Base-by-base conservation (phyloP, 2,329 filamentous ascomycete species). In the Colletotrichum gigasporum region DNA sequence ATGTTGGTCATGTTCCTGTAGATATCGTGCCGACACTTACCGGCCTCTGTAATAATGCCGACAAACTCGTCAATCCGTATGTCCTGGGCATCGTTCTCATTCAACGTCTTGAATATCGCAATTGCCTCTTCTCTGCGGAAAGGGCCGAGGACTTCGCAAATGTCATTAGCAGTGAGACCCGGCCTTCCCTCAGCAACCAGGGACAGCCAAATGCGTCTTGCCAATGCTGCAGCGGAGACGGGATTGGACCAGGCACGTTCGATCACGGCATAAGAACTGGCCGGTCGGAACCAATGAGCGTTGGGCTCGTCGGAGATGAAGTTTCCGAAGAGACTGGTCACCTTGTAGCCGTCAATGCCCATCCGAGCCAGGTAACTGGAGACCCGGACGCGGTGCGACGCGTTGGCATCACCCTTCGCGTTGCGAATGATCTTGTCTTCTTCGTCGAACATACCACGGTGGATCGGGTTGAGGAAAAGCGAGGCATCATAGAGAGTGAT, bases 1-100 rank as follows among this genome's bases (percentile, higher is more conserved):
- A 71, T 69, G 35, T 67, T 67, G 39, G 67, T 66, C 68, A 75
- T 74, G 51, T 57, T 64, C 28, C 67, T 59, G 65, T 72, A 74
- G n/a, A 74, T 71, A 24, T 70, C 56, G 34, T 73, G 68, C 14
- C 70, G 69, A 30, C 68, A 60, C 22, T 67, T 64, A 3, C 73
- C 72, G 2, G 69, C 69, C 26, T 75, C 72, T 10, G 67, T 67
- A 9, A 74, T 66, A 6, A 70, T 70, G 57, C 68, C 69, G 22
- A 71, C 55, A 56, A 75, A 71, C 51, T 75, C 73, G 9, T 71
- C 70, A 9, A 74, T 67, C n/a, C 65, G 68, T 24, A 74, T 69
- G 37, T 74, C 70, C 39, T 71, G 71, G 22, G 65, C 67, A 26
- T 71, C 67, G 53, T 69, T 69, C 24, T 71, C 65, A 18, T 50